A percentile compares a stretch with the other conserved stretches of the same genome.
These are phyloP conservation scores for Desmodesmus armatus DNA, from an alignment of 139 green algal genomes.

Conservation along the genomic window DNA sequence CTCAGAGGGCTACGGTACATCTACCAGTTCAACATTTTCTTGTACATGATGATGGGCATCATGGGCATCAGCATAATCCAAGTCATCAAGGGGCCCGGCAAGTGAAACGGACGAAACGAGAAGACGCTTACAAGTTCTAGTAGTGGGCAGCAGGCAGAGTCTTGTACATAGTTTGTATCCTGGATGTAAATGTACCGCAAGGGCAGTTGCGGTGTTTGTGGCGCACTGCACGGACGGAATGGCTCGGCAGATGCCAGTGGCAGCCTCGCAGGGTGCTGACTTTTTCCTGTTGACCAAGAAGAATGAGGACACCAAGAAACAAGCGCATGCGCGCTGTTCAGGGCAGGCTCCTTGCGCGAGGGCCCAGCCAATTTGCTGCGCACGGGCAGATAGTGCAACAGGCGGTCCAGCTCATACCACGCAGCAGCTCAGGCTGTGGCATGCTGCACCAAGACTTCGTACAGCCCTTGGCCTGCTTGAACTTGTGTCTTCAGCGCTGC, in stretches of 20 bases:
- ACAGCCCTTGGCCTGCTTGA: conserved; percentile 21
- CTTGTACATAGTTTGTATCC: background rate
- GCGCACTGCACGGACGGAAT: too few species aligned
- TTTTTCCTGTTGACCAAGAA: too few species aligned
- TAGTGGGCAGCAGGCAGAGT: background rate
- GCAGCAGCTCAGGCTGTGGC: conserved; percentile 4
- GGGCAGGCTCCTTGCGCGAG: too few species aligned
- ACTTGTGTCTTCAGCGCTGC: conserved; percentile 4
- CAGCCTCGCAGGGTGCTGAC: too few species aligned
- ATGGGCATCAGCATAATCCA: conserved; percentile 60
- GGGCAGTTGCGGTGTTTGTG: too few species aligned
- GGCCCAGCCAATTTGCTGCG: too few species aligned
- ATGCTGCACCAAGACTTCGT: conserved; percentile 16
- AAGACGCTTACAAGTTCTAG: conserved; percentile 63
- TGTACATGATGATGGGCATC: conserved; percentile 77
- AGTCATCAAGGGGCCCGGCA: conserved; percentile 59
- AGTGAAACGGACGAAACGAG: conserved; percentile 68
- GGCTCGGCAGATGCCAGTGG: too few species aligned
- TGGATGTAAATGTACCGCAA: too few species aligned
- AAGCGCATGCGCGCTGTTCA: too few species aligned
- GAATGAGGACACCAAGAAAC: too few species aligned
- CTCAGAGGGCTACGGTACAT: conserved; percentile 89
- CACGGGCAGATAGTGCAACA: too few species aligned
- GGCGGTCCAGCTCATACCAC: too few species aligned
- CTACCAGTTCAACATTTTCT: conserved; percentile 89